Evolutionary conservation across 2,329 filamentous ascomycete genomes (phyloP).

Genomic region (Beauveria sp.): DNA sequence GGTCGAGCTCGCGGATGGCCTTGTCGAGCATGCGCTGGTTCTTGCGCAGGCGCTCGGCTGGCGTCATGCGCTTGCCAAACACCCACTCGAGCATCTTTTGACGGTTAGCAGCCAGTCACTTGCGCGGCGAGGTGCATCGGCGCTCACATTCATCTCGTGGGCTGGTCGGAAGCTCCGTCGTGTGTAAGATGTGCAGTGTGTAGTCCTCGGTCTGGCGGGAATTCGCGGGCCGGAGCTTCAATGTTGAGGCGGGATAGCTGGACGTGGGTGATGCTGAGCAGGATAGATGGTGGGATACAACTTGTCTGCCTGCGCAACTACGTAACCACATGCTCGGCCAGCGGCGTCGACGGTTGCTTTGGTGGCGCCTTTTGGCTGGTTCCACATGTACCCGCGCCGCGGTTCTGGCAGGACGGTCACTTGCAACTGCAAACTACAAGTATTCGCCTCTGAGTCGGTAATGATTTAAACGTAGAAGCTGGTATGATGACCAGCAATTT

Average conservation of each 20-base stretch:
- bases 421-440: not conserved
- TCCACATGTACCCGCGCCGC: not conserved
- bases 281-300: not conserved
- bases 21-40: slow-evolving; percentile 97
- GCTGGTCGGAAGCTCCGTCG: not conserved
- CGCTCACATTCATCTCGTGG: slow-evolving; percentile 49
- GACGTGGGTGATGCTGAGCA: not conserved
- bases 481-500: too few relatives aligned
- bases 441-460: too few relatives aligned
- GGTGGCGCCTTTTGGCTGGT: not conserved
- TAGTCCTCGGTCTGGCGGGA: not conserved
- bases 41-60: slow-evolving; percentile 81
- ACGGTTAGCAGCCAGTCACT: slow-evolving; percentile 11
- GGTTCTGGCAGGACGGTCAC: not conserved
- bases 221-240: not conserved
- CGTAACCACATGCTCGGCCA: not conserved
- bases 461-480: too few relatives aligned
- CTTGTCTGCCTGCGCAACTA: slow-evolving; percentile 6
- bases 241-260: not conserved
- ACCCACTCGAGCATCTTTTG: slow-evolving; percentile 92
- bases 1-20: slow-evolving; percentile 91
- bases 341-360: not conserved
- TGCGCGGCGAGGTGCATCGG: slow-evolving; percentile 12
- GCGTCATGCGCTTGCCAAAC: slow-evolving; percentile 98
- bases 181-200: not conserved